Evolutionary conservation across 169 alveolate species (phyloP), one percentile per base, ranked within the genome.

Genomic region (Cryptosporidium sp.): DNA sequence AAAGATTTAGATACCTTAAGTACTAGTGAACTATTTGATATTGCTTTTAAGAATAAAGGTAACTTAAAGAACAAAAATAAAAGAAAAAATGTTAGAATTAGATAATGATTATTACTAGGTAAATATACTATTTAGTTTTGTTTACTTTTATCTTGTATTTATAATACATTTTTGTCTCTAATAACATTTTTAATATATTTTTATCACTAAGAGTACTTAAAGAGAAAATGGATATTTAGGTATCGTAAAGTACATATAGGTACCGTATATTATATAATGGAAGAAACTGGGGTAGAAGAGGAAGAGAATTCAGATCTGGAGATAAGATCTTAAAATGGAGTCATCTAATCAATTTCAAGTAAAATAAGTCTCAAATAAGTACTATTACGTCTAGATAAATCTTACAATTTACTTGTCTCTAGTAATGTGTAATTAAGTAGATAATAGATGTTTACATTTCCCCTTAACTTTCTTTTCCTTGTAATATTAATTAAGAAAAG

Each of bases 11-110:
- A 26, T 33, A 10, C 62, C 35, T 33, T 73, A 18, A 56, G 70
- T 14, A 73, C 33, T 73, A 73, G 70, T n/a, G 62, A 73, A 39
- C 35, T 73, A 58, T 73, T 73, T 56, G 86, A 73, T 56, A 53
- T 73, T 56, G 86, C 70, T 73, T 60, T n/a, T n/a, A 73, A 56
- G 42, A 73, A 73, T 44, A 73, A 58, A 56, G 48, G 85, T 48
- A 53, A 33, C 44, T 42, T 73, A 8, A 73, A 35, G 37, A 73
- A 73, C 53, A 58, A 9, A 1, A 73, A 73, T 35, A 73, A 73
- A 26, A 35, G 45, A 23, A 51, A 0, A 29, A 37, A 29, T 33
- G 35, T 58, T n/a, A 73, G 70, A 16, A 23, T 48, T 26, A 44
- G 58, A 18, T 45, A 23, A 45, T 72, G 35, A 72, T 33, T 0